Evolutionary conservation across 2,329 filamentous ascomycete genomes (phyloP).

Genomic region (Paracamarosporium sp.): DNA sequence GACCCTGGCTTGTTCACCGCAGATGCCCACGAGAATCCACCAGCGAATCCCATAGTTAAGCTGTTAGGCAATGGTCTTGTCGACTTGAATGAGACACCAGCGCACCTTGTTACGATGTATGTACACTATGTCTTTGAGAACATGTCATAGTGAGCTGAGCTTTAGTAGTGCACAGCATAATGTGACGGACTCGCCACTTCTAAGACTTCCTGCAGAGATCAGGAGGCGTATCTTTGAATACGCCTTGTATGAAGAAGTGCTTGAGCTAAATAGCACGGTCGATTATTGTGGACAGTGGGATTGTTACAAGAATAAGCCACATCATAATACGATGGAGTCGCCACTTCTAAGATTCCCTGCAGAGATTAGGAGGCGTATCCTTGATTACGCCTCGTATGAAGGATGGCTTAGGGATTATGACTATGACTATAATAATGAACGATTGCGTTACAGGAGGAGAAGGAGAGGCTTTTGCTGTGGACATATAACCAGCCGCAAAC

Average conservation of each 20-base stretch:
- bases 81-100: not conserved
- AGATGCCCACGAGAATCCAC: not conserved
- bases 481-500: not conserved
- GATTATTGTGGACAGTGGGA: too few species aligned
- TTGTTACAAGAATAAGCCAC: too few species aligned
- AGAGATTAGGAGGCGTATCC: not conserved
- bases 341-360: not conserved
- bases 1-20: not conserved
- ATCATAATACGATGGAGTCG: slow-evolving; percentile 4
- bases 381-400: slow-evolving; percentile 3
- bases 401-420: not conserved
- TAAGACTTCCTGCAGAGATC: slow-evolving; percentile 16
- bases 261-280: too few species aligned
- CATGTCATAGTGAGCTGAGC: not conserved
- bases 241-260: not conserved
- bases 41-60: not conserved
- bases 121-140: not conserved
- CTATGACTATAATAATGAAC: too few species aligned
- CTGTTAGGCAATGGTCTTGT: not conserved
- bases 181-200: slow-evolving; percentile 5
- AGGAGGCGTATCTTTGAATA: slow-evolving; percentile 7
- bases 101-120: not conserved
- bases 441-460: too few species aligned
- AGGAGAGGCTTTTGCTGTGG: not conserved
- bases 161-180: not conserved